Conservation (phyloP, 2,329 filamentous ascomycete species). For the Sphaerulina vaccinii region DNA sequence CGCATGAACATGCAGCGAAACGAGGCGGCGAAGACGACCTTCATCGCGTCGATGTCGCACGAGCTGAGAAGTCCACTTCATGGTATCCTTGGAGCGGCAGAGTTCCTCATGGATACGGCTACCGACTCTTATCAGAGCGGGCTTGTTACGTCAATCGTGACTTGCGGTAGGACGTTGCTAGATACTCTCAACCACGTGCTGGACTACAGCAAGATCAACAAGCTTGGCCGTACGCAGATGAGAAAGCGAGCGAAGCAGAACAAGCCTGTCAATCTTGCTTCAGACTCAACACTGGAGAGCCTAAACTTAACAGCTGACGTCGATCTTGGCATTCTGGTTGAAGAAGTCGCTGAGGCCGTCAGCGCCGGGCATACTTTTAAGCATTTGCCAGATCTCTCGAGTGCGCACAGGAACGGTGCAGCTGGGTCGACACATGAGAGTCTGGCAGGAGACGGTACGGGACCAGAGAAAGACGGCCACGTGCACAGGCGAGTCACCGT, state of each 20-base stretch:
- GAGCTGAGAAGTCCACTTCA: conserved; percentile 52
- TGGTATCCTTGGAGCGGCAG: conserved; percentile 51
- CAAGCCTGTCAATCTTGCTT: conserved; percentile 32
- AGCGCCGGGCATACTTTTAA: conserved; percentile 51
- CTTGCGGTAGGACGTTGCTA: conserved; percentile 51
- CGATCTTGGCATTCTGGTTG: conserved; percentile 48
- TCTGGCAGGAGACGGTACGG: conserved; percentile 4
- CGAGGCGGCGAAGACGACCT: conserved; percentile 53
- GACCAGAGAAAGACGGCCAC: background rate
- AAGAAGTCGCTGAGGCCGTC: conserved; percentile 57
- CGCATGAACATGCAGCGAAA: conserved; percentile 40
- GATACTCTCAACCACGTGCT: conserved; percentile 47
- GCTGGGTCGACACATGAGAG: background rate
- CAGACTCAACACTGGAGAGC: conserved; percentile 27
- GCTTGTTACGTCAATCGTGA: conserved; percentile 50
- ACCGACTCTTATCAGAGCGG: conserved; percentile 44
- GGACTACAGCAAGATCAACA: conserved; percentile 46
- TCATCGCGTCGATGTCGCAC: conserved; percentile 54
- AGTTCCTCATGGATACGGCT: conserved; percentile 49
- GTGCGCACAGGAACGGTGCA: background rate
- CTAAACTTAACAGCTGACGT: conserved; percentile 39
- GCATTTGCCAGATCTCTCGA: conserved; percentile 24
- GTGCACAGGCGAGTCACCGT: conserved; percentile 38
- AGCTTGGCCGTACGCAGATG: conserved; percentile 33
- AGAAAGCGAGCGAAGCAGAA: conserved; percentile 28